These are phyloP conservation scores for Pelargonium fulgidum DNA, from an alignment of 441 rosid genomes.

Conservation along the genomic window DNA sequence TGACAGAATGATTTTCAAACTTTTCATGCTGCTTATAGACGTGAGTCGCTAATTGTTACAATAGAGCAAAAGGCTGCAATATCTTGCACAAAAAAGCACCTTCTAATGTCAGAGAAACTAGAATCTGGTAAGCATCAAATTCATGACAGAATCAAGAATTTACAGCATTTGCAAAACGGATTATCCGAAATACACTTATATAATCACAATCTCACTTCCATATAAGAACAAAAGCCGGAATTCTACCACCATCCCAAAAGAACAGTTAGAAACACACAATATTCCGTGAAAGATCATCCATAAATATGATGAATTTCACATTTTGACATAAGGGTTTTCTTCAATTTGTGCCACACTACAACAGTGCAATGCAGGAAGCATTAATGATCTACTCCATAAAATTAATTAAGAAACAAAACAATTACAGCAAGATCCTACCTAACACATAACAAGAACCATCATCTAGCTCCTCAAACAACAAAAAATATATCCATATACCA, in stretches of 20 bases:
- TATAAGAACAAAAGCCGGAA: neutral
- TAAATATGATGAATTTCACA: neutral
- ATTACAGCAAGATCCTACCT: neutral
- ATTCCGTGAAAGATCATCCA: neutral
- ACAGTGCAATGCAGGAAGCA: neutral
- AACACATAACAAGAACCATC: neutral
- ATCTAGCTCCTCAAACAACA: neutral
- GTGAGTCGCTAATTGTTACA: no score
- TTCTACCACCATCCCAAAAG: neutral
- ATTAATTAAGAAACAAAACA: neutral
- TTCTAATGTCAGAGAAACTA: no score
- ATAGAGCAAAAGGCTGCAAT: no score
- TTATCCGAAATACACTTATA: neutral
- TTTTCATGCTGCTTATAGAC: no score
- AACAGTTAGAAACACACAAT: neutral
- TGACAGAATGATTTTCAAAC: no score
- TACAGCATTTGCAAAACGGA: neutral
- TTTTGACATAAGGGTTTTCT: neutral
- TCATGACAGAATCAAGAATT: conserved; percentile 6
- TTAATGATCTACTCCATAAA: no score
- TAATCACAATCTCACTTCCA: neutral
- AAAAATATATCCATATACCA: neutral
- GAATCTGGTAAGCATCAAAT: neutral
- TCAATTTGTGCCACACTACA: neutral
- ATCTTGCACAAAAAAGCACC: no score